phyloP scores from a whole-genome alignment of 306 rosid species.

The Hylodesmum podocarpum region DNA sequence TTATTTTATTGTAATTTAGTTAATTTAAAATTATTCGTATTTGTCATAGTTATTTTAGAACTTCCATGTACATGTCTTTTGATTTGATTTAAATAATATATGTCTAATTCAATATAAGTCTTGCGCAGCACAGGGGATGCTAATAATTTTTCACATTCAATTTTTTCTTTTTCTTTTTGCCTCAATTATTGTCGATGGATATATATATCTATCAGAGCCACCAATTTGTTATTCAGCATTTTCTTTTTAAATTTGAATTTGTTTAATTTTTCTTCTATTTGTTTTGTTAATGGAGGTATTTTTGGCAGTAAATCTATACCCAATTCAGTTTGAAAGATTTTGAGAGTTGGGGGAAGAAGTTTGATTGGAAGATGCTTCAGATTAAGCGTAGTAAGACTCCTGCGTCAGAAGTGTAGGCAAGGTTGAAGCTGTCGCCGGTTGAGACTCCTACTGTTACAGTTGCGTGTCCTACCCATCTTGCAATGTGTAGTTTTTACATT shows the following conservation, averaged over 20 bases:
- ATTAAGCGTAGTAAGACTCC: slow-evolving; percentile 82
- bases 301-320: background rate
- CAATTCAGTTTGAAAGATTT: slow-evolving; percentile 26
- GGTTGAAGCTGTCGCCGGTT: slow-evolving; percentile 54
- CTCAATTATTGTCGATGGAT: background rate
- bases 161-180: too few species aligned
- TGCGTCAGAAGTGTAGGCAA: slow-evolving; percentile 58
- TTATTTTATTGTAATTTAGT: background rate
- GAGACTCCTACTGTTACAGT: slow-evolving; percentile 89
- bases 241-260: background rate
- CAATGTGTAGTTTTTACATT: too few species aligned
- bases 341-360: slow-evolving; percentile 13
- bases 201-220: background rate
- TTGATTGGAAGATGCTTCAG: slow-evolving; percentile 72
- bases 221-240: background rate
- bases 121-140: background rate
- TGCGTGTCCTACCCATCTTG: slow-evolving; percentile 99
- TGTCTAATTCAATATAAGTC: background rate
- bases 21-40: background rate
- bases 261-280: background rate
- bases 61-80: background rate
- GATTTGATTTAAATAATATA: background rate
- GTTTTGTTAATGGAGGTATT: background rate
- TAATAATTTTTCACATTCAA: background rate
- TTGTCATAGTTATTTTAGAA: background rate